phyloP scores from a whole-genome alignment of 306 rosid genomes.

The Dicorynia guianensis region DNA sequence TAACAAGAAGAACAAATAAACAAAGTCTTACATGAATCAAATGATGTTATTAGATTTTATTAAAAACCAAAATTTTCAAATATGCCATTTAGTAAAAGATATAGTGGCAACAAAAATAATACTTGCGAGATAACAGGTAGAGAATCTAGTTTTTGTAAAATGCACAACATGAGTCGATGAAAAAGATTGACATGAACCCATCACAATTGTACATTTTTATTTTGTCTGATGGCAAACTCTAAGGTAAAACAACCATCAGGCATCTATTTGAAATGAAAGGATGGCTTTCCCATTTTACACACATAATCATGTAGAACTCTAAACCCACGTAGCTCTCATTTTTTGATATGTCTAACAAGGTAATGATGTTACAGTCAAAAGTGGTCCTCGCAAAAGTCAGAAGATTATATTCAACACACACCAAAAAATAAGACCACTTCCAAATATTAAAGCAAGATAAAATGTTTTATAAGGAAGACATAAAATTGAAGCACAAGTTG shows the following conservation, averaged over 20 bases:
- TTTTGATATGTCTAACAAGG: constrained; percentile 7
- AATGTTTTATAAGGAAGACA: not conserved
- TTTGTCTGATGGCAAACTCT: constrained; percentile 24
- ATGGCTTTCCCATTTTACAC: not conserved
- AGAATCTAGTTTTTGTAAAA: not conserved
- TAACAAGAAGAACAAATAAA: no score
- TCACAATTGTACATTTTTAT: not conserved
- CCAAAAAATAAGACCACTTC: no score
- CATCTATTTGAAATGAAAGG: not conserved
- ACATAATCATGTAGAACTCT: constrained; percentile 3
- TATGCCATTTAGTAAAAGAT: no score
- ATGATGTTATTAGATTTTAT: no score
- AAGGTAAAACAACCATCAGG: not conserved
- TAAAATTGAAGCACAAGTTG: constrained; percentile 10
- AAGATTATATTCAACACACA: not conserved
- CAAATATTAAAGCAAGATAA: no score
- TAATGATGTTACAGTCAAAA: constrained; percentile 6
- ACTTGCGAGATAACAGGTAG: not conserved
- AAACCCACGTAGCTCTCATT: constrained; percentile 15
- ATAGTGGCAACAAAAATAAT: not conserved
- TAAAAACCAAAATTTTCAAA: no score
- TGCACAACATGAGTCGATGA: not conserved
- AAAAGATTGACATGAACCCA: not conserved
- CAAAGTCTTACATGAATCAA: no score
- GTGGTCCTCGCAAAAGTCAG: not conserved